These are phyloP conservation scores for Bipolaris sorokiniana DNA, from an alignment of 2,329 filamentous ascomycete genomes.

Conservation along the genomic window DNA sequence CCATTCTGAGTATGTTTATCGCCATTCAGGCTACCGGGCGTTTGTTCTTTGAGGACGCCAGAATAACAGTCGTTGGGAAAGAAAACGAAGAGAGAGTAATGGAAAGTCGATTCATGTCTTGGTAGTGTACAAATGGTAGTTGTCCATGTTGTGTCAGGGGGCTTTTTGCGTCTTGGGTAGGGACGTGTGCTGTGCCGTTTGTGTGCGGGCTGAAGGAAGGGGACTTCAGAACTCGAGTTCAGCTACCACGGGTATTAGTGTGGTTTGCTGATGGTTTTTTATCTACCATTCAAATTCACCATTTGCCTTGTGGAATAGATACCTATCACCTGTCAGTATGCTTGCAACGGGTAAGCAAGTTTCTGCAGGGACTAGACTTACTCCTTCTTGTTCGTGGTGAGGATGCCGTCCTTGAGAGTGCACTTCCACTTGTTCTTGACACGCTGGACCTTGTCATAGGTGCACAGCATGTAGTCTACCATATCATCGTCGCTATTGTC, in stretches of 20 bases:
- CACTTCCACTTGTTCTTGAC: conserved; percentile 99
- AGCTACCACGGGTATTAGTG: conserved; percentile 28
- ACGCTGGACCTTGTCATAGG: conserved; percentile 98
- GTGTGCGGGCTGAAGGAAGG: background rate
- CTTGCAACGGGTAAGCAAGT: background rate
- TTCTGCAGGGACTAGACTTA: conserved; percentile 51
- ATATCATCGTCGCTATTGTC: conserved; percentile 85
- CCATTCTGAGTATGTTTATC: conserved; percentile 5
- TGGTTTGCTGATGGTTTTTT: conserved; percentile 14
- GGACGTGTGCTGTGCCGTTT: conserved; percentile 9
- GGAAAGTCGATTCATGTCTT: background rate
- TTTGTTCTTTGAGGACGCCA: background rate
- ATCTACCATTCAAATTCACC: conserved; percentile 96
- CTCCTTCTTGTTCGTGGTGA: conserved; percentile 93
- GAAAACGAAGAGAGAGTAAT: background rate
- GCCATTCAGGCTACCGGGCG: background rate
- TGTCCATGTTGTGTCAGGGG: background rate
- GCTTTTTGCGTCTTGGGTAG: conserved; percentile 11
- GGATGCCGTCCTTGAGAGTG: conserved; percentile 92
- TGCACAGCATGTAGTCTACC: conserved; percentile 95
- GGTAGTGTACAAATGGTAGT: conserved; percentile 2
- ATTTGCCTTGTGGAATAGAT: conserved; percentile 96
- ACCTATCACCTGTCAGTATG: conserved; percentile 57
- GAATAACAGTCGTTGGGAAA: background rate
- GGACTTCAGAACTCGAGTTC: conserved; percentile 30